Evolutionary conservation across 2,329 filamentous ascomycete genomes (phyloP).

Genomic region (Coccinonectria pachysandricola): DNA sequence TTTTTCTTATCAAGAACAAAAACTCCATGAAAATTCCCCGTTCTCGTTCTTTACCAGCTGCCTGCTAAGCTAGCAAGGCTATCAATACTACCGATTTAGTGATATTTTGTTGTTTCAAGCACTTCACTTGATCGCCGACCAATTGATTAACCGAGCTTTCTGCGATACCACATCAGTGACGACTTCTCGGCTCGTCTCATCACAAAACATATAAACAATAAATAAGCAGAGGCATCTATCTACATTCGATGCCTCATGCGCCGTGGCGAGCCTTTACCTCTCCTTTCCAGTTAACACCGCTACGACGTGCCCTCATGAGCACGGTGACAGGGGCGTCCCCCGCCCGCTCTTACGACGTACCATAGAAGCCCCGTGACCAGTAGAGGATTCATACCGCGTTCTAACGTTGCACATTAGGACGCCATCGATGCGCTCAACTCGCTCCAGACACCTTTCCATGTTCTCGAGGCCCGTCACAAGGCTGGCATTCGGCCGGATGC

Average conservation of each 20-base stretch:
- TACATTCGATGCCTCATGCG: slow-evolving; percentile 24
- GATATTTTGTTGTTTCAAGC: too few species aligned
- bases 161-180: slow-evolving; percentile 9
- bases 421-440: slow-evolving; percentile 80
- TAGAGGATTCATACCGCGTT: too few species aligned
- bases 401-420: too few species aligned
- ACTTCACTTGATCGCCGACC: too few species aligned
- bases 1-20: too few species aligned
- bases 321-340: slow-evolving; percentile 23
- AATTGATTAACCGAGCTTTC: slow-evolving; percentile 19
- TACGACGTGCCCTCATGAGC: slow-evolving; percentile 7
- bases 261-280: slow-evolving; percentile 16
- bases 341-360: slow-evolving; percentile 26
- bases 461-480: slow-evolving; percentile 68
- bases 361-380: too few species aligned
- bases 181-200: too few species aligned
- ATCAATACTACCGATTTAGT: too few species aligned
- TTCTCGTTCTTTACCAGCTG: too few species aligned
- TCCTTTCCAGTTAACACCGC: slow-evolving; percentile 11
- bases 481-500: slow-evolving; percentile 62
- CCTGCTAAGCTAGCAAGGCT: too few species aligned
- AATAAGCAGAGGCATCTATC: slow-evolving; percentile 1
- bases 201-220: background rate
- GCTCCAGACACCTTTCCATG: slow-evolving; percentile 77
- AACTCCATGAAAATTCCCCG: too few species aligned